These are phyloP conservation scores for Phytophthora pseudosyringae DNA, from an alignment of 352 stramenopile species.

Conservation along the genomic window DNA sequence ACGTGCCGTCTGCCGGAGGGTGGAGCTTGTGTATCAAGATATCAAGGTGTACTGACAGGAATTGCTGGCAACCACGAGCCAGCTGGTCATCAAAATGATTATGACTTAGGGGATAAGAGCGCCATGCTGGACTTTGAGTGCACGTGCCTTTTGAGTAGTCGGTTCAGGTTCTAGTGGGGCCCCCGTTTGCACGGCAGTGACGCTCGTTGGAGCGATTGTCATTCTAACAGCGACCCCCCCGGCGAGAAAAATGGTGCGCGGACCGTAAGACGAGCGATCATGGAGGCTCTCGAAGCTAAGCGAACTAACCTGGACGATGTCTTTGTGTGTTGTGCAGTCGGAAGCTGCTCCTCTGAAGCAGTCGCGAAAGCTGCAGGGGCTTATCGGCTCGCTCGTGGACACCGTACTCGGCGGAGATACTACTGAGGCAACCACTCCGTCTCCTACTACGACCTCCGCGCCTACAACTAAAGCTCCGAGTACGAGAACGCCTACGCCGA, in stretches of 20 bases:
- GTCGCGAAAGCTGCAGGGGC: constrained; percentile 24
- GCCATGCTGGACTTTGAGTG: constrained; percentile 1
- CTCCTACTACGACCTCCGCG: constrained; percentile 24
- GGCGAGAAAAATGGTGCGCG: constrained; percentile 26
- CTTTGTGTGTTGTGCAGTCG: constrained; percentile 5
- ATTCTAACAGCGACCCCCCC: constrained; percentile 10
- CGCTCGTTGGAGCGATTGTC: constrained; percentile 4
- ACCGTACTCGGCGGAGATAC: constrained; percentile 20
- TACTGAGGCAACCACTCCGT: constrained; percentile 24
- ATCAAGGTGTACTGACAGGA: not conserved
- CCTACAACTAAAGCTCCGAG: constrained; percentile 15
- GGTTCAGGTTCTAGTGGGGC: constrained; percentile 11
- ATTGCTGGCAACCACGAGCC: constrained; percentile 4
- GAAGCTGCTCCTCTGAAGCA: not conserved
- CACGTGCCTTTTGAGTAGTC: constrained; percentile 19
- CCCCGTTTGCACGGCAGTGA: constrained; percentile 16
- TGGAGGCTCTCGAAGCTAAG: not conserved
- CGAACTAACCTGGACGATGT: not conserved
- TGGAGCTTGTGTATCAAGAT: not conserved
- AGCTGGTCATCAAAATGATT: constrained; percentile 10
- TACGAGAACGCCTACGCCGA: constrained; percentile 5
- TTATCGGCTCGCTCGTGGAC: constrained; percentile 33
- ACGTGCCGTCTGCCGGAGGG: not conserved
- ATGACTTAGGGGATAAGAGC: constrained; percentile 35
- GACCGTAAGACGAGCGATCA: not conserved